Evolutionary conservation across 108 stramenopile species (phyloP), one percentile per base, ranked within the genome.

Genomic region (Parmales sp.): DNA sequence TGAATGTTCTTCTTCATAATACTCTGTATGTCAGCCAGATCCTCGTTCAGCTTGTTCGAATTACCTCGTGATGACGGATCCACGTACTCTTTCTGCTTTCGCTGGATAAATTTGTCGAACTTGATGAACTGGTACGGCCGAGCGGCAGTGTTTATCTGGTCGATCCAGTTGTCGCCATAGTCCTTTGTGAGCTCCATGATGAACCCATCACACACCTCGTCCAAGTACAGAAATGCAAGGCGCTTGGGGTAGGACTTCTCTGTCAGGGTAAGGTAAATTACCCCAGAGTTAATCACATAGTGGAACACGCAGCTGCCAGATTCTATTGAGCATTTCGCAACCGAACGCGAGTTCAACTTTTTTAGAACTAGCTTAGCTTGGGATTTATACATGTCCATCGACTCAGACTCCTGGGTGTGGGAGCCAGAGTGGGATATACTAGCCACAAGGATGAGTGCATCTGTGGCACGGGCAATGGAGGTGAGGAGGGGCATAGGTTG

Each of bases 1-100:
- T 86, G 79, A 44, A 93, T 93, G 72, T 96, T 98, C 65, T 88
- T 91, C 69, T 82, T 78, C 95, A 97, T 97, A 67, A 98, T 97
- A 63, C 75, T 87, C 69, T 95, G 93, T 77, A 98, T 96, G 69
- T 94, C 94, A 29, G 83, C 86, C 66, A 98, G 76, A 66, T 98
- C 97, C 51, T 93, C 88, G 74, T 95, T 92, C 31, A 98, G 74
- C 75, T 92, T 91, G 29, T 88, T 84, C 51, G 82, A 83, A 67
- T 86, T 89, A 54, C 82, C 74, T 9, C 86, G 66, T 34, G 85
- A 86, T 2, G 82, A 84, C 20, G 93, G 92, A 71, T 98, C 95
- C 39, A 83, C 76, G 71, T 87, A 98, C 36, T 96, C 95, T 51
- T 85, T 82, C 64, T 92, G 86, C 73, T 92, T 93, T 11, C 90